Percentiles rank a stretch among this genome's conserved stretches.
Conservation (phyloP, 169 alveolate species). For the Babesia ovis region DNA sequence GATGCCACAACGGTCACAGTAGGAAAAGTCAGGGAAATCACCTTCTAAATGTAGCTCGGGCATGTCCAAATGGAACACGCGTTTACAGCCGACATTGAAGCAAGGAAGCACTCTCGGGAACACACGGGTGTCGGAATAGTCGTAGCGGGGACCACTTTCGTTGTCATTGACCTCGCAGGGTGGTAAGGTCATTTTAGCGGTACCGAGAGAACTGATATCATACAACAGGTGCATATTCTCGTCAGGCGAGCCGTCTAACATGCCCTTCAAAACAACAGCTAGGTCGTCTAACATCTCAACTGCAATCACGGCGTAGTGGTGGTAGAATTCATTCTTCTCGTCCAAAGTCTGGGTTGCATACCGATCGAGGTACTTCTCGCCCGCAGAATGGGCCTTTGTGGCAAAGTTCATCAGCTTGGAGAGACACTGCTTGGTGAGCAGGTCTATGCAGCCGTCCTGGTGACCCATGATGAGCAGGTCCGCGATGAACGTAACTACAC, state of each 20-base stretch:
- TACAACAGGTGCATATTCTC: constrained; percentile 15
- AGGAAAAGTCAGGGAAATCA: constrained; percentile 27
- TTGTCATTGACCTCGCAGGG: constrained; percentile 5
- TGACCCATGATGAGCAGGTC: constrained; percentile 52
- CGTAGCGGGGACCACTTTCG: neutral
- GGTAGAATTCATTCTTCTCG: constrained; percentile 39
- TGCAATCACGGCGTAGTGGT: constrained; percentile 31
- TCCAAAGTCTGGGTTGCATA: constrained; percentile 11
- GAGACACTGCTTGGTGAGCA: constrained; percentile 1
- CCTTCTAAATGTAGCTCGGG: constrained; percentile 58
- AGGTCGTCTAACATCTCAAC: constrained; percentile 34
- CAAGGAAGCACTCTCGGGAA: constrained; percentile 68
- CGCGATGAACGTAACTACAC: constrained; percentile 38
- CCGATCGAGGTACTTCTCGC: constrained; percentile 11
- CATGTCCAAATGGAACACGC: constrained; percentile 56
- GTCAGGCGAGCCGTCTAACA: neutral
- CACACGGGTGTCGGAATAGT: constrained; percentile 10
- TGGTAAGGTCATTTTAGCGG: constrained; percentile 47
- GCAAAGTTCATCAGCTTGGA: constrained; percentile 11
- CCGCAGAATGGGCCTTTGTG: constrained; percentile 10
- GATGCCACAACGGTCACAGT: constrained; percentile 61
- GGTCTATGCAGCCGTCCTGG: constrained; percentile 45
- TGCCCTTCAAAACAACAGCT: neutral
- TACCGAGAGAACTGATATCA: constrained; percentile 41
- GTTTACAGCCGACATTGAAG: constrained; percentile 45